phyloP scores from a whole-genome alignment of 2,329 filamentous ascomycete species.

The Colletotrichum sp. region DNA sequence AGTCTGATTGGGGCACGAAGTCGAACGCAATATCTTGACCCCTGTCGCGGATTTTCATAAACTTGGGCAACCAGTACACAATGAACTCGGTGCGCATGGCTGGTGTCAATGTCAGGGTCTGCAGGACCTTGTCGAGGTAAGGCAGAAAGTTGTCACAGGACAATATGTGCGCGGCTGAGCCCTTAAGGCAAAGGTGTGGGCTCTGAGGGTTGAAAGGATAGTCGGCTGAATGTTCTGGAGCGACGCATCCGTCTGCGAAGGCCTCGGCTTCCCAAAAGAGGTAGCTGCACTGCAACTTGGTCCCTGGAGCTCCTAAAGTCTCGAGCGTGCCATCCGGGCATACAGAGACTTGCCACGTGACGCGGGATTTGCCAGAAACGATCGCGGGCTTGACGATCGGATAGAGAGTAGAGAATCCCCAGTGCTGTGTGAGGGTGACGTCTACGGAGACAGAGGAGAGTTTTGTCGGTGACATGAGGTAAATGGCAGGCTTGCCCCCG shows the following conservation, averaged over 20 bases:
- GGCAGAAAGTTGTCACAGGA: background rate
- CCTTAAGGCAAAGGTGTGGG: background rate
- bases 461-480: background rate
- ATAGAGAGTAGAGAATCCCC: background rate
- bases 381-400: background rate
- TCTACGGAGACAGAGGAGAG: background rate
- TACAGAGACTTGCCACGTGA: background rate
- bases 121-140: slow-evolving; percentile 11
- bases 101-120: background rate
- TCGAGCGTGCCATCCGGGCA: background rate
- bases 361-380: background rate
- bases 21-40: slow-evolving; percentile 3
- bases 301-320: background rate
- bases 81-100: slow-evolving; percentile 22
- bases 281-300: background rate
- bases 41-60: background rate
- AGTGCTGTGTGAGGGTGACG: background rate
- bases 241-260: background rate
- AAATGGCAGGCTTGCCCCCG: background rate
- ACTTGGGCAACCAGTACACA: slow-evolving; percentile 17
- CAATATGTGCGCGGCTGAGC: background rate
- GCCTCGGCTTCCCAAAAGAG: slow-evolving; percentile 8
- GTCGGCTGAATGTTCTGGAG: background rate
- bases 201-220: background rate
- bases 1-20: slow-evolving; percentile 14